Conservation (phyloP, 345 rosid genomes). For the Cardamine resedifolia region DNA sequence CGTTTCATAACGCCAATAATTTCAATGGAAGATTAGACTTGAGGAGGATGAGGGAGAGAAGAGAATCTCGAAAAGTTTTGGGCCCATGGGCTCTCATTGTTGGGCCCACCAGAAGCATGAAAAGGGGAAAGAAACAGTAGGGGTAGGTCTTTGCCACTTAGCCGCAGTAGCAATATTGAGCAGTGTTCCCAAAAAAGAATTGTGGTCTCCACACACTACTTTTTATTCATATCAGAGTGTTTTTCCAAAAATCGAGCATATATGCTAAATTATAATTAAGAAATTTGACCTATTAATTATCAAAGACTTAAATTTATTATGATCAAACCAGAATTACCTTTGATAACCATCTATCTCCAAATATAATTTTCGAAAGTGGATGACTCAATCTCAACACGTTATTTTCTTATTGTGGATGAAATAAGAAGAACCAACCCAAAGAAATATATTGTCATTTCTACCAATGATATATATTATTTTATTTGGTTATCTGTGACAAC, state of each 20-base stretch:
- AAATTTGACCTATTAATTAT: not conserved
- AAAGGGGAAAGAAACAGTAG: slow-evolving; percentile 21
- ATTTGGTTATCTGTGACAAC: not conserved
- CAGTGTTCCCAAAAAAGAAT: slow-evolving; percentile 40
- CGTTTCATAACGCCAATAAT: slow-evolving; percentile 16
- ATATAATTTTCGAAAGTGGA: not conserved
- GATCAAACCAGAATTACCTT: not conserved
- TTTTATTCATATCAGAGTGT: slow-evolving; percentile 9
- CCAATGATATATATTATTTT: not conserved
- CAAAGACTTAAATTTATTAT: too few relatives aligned
- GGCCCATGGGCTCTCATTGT: slow-evolving; percentile 38
- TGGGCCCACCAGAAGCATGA: slow-evolving; percentile 31
- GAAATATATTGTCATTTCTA: not conserved
- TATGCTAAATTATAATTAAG: not conserved
- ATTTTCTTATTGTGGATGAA: not conserved
- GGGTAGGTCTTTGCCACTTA: slow-evolving; percentile 38
- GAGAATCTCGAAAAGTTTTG: slow-evolving; percentile 31
- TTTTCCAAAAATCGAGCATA: slow-evolving; percentile 7
- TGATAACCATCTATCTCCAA: not conserved
- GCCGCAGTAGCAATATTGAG: slow-evolving; percentile 42
- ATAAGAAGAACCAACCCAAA: not conserved
- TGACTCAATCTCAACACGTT: not conserved
- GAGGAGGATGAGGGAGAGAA: slow-evolving; percentile 30
- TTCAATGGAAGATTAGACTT: slow-evolving; percentile 27
- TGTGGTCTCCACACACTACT: slow-evolving; percentile 38